Evolutionary conservation across 2,329 filamentous ascomycete species (phyloP).

Genomic region (Fusarium graminum): DNA sequence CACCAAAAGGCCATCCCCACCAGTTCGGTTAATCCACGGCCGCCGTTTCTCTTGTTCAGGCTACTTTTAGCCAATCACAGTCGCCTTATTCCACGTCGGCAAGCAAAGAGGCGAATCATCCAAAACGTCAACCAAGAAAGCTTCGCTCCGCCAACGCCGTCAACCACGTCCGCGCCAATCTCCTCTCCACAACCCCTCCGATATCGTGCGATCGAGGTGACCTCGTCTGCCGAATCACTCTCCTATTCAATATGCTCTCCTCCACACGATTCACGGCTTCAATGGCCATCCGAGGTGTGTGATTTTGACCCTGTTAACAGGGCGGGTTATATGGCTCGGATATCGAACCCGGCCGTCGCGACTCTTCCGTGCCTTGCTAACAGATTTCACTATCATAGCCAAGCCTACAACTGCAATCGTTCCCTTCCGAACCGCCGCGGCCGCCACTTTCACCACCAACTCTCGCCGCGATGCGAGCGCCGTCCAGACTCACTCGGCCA

Average conservation of each 20-base stretch:
- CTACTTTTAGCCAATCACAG: slow-evolving; percentile 49
- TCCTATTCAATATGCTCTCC: slow-evolving; percentile 58
- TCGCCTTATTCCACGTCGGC: slow-evolving; percentile 47
- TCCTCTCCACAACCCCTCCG: slow-evolving; percentile 32
- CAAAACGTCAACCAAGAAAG: slow-evolving; percentile 50
- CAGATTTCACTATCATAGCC: slow-evolving; percentile 59
- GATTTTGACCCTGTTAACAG: slow-evolving; percentile 10
- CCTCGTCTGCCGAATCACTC: slow-evolving; percentile 35
- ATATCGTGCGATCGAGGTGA: slow-evolving; percentile 39
- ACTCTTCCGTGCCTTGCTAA: slow-evolving; percentile 26
- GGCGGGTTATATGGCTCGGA: slow-evolving; percentile 44
- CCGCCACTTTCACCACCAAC: slow-evolving; percentile 74
- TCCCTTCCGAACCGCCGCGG: slow-evolving; percentile 72
- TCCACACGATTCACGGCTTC: slow-evolving; percentile 65
- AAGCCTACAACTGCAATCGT: slow-evolving; percentile 74
- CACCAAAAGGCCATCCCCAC: slow-evolving; percentile 16
- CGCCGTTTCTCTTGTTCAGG: neutral
- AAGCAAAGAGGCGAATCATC: slow-evolving; percentile 51
- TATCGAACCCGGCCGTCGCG: slow-evolving; percentile 19
- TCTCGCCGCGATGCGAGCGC: slow-evolving; percentile 73
- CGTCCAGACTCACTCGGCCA: slow-evolving; percentile 66
- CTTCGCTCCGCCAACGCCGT: slow-evolving; percentile 34
- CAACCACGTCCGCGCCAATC: slow-evolving; percentile 31
- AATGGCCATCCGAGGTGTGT: slow-evolving; percentile 66
- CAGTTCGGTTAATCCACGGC: slow-evolving; percentile 51